Evolutionary conservation across 768 basidiomycete species (phyloP).

Genomic region (Panaeolus papilionaceus): DNA sequence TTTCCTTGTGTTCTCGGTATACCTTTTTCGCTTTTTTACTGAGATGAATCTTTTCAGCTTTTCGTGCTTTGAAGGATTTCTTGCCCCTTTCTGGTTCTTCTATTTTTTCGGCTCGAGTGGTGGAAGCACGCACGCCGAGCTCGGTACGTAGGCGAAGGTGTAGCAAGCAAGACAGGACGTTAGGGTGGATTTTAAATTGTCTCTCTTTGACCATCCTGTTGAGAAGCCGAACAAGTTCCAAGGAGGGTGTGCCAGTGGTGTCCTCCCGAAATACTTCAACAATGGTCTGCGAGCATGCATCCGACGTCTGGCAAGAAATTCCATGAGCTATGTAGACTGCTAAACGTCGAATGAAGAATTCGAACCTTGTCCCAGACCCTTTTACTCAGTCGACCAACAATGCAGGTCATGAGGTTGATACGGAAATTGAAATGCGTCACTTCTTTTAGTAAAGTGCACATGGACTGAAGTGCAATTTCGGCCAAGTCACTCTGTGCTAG

Average conservation of each 20-base stretch:
- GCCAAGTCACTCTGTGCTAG: slow-evolving; percentile 70
- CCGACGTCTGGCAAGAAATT: slow-evolving; percentile 65
- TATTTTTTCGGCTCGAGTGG: slow-evolving; percentile 64
- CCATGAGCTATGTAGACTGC: slow-evolving; percentile 22
- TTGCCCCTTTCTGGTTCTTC: slow-evolving; percentile 40
- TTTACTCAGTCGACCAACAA: slow-evolving; percentile 83
- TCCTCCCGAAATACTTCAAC: slow-evolving; percentile 86
- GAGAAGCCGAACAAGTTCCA: slow-evolving; percentile 88
- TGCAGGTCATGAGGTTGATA: slow-evolving; percentile 86
- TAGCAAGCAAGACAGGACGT: slow-evolving; percentile 84
- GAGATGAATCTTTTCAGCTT: slow-evolving; percentile 70
- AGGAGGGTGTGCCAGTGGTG: slow-evolving; percentile 77
- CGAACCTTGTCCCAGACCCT: slow-evolving; percentile 90
- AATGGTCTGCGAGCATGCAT: slow-evolving; percentile 83
- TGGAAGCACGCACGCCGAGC: slow-evolving; percentile 79
- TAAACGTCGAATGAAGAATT: slow-evolving; percentile 23
- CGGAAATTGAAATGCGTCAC: slow-evolving; percentile 98
- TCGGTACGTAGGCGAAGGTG: slow-evolving; percentile 89
- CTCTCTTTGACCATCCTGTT: slow-evolving; percentile 97
- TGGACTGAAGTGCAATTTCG: slow-evolving; percentile 77
- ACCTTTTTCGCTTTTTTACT: slow-evolving; percentile 93
- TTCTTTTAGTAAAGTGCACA: slow-evolving; percentile 85
- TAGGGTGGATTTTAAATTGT: slow-evolving; percentile 88
- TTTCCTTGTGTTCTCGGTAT: slow-evolving; percentile 87
- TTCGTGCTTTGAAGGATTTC: slow-evolving; percentile 65